phyloP scores from a whole-genome alignment of 78 protist genomes.

The Pigoraptor vietnamica region DNA sequence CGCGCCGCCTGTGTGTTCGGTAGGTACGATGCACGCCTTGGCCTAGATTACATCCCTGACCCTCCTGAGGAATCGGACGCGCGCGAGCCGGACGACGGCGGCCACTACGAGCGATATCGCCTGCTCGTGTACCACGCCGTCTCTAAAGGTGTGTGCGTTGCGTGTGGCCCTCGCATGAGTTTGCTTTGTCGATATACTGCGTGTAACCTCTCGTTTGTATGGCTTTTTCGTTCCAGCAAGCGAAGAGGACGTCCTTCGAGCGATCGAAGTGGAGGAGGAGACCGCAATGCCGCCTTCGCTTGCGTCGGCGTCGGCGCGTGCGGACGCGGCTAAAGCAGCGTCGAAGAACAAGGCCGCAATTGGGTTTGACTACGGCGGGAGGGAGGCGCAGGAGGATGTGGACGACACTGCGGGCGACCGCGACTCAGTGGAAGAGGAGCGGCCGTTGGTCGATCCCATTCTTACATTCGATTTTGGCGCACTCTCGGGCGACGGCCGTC shows the following conservation, averaged over 20 bases:
- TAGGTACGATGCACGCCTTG: not conserved
- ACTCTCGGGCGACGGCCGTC: not conserved
- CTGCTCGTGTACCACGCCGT: not conserved
- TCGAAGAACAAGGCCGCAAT: not conserved
- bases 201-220: too few relatives aligned
- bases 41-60: not conserved
- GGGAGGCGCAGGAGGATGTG: not conserved
- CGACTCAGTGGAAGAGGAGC: not conserved
- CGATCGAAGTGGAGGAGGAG: not conserved
- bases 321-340: not conserved
- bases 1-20: not conserved
- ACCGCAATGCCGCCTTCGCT: not conserved
- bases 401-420: not conserved
- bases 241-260: not conserved
- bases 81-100: not conserved
- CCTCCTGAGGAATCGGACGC: not conserved
- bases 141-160: not conserved
- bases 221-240: not conserved
- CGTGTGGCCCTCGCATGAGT: too few relatives aligned
- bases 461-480: not conserved
- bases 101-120: not conserved
- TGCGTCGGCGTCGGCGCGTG: not conserved
- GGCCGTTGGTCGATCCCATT: not conserved
- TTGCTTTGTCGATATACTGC: too few relatives aligned
- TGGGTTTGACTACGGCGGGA: not conserved